Base-by-base conservation (phyloP, 1,284 basidiomycete genomes). In the Trichosporon ovoides region DNA sequence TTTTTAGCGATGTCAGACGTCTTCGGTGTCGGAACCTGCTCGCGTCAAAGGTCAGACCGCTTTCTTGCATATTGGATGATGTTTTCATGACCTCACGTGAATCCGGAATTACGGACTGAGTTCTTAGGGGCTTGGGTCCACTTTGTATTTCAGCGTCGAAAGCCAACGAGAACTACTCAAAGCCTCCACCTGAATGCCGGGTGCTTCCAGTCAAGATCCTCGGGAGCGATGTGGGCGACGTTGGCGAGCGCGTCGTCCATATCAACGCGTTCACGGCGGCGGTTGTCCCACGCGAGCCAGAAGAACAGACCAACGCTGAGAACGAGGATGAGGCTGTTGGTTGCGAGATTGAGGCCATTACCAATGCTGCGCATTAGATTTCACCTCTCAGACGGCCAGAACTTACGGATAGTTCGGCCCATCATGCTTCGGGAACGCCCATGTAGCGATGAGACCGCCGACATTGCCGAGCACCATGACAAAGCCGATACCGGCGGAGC, bases 131-230 rank as follows among this genome's bases (percentile, higher is more conserved):
- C n/a, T n/a, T n/a, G n/a, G n/a, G n/a, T n/a, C n/a, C n/a, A n/a
- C n/a, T n/a, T n/a, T n/a, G n/a, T n/a, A n/a, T n/a, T n/a, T n/a
- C n/a, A n/a, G n/a, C n/a, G n/a, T n/a, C n/a, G n/a, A n/a, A n/a
- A n/a, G n/a, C n/a, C n/a, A n/a, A n/a, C n/a, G n/a, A n/a, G n/a
- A n/a, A n/a, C n/a, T n/a, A n/a, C 38, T 40, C 18, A 62, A 14
- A 56, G 52, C 9, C 54, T 46, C 61, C 61, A 63, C 3, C 61
- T 38, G 35, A 46, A 63, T 3, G 40, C 56, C n/a, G 61, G 61
- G 37, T 63, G 61, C 55, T 58, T 59, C 58, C 58, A 59, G 58
- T 63, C 61, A 12, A 63, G 48, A 2, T 53, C 61, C 53, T 62
- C 50, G 16, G 59, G 53, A 18, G 57, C 58, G n/a, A 43, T 12